A percentile compares a stretch with the other conserved stretches of the same genome.
Conservation (phyloP, 1,139 yeast species). For the Debaryomycetaceae sp. region DNA sequence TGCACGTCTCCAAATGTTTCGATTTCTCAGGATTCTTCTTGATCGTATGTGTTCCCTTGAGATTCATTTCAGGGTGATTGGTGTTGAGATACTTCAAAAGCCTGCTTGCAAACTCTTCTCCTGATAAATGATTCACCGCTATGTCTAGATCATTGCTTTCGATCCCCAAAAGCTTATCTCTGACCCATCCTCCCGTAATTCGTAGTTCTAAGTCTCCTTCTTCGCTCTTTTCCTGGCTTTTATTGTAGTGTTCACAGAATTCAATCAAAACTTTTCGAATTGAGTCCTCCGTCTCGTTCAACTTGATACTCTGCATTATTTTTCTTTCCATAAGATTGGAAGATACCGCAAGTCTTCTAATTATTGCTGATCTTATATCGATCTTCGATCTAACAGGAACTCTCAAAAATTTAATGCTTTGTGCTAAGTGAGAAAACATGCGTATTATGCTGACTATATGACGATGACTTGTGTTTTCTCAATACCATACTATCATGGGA, state of each 20-base stretch:
- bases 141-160: constrained; percentile 87
- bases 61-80: constrained; percentile 39
- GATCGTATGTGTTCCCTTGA: constrained; percentile 69
- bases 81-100: constrained; percentile 53
- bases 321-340: constrained; percentile 17
- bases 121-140: constrained; percentile 80
- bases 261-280: constrained; percentile 46
- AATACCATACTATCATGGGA: too few species aligned
- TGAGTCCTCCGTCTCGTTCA: constrained; percentile 47
- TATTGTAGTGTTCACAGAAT: constrained; percentile 38
- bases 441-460: too few species aligned
- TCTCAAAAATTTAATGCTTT: not conserved
- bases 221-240: constrained; percentile 8
- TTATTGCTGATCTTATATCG: too few species aligned
- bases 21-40: constrained; percentile 93
- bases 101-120: constrained; percentile 77
- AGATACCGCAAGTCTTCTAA: not conserved
- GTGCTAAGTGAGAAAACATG: not conserved
- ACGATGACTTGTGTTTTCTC: too few species aligned
- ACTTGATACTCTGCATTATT: constrained; percentile 22
- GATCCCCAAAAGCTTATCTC: constrained; percentile 83
- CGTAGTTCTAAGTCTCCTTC: constrained; percentile 47
- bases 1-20: constrained; percentile 94
- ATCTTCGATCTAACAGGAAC: not conserved
- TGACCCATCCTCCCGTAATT: constrained; percentile 98